These are phyloP conservation scores for Tetrapyrgos nigripes DNA, from an alignment of 1,284 basidiomycete genomes.

Conservation along the genomic window DNA sequence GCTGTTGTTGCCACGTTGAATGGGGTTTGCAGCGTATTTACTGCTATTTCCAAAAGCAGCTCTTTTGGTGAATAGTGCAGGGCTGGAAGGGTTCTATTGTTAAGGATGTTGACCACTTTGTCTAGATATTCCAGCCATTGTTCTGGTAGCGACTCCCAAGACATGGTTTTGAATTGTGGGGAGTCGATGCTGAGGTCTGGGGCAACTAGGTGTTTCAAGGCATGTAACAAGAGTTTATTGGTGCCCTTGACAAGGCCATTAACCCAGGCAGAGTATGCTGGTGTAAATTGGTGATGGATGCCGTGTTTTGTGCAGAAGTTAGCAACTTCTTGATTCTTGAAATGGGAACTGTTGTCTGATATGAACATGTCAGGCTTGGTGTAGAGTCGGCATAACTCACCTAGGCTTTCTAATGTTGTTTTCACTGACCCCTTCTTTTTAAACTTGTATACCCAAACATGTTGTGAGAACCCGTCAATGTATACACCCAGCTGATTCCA, in stretches of 20 bases:
- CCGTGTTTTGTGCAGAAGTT: no score
- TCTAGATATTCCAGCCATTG: slow-evolving; percentile 40
- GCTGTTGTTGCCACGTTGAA: background rate
- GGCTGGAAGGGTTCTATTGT: slow-evolving; percentile 10
- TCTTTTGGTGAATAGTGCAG: background rate
- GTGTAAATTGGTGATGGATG: no score
- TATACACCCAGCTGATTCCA: slow-evolving; percentile 32
- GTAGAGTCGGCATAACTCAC: slow-evolving; percentile 28
- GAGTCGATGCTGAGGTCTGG: slow-evolving; percentile 31
- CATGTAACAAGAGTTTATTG: slow-evolving; percentile 36
- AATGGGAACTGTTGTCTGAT: slow-evolving; percentile 44
- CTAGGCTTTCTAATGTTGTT: slow-evolving; percentile 22
- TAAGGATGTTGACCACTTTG: slow-evolving; percentile 30
- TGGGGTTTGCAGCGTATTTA: slow-evolving; percentile 21
- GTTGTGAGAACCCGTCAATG: slow-evolving; percentile 34
- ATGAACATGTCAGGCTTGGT: slow-evolving; percentile 38
- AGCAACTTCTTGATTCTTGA: no score
- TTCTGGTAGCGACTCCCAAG: no score
- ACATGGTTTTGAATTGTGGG: slow-evolving; percentile 22
- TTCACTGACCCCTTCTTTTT: no score
- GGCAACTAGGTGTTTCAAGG: slow-evolving; percentile 35
- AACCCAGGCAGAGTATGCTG: no score
- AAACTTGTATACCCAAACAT: slow-evolving; percentile 37
- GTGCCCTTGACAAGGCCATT: slow-evolving; percentile 42
- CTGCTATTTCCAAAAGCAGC: no score